Percentiles rank a stretch among this genome's conserved stretches.
These are phyloP conservation scores for Erodium moschatum DNA, from an alignment of 441 rosid species.

Conservation along the genomic window DNA sequence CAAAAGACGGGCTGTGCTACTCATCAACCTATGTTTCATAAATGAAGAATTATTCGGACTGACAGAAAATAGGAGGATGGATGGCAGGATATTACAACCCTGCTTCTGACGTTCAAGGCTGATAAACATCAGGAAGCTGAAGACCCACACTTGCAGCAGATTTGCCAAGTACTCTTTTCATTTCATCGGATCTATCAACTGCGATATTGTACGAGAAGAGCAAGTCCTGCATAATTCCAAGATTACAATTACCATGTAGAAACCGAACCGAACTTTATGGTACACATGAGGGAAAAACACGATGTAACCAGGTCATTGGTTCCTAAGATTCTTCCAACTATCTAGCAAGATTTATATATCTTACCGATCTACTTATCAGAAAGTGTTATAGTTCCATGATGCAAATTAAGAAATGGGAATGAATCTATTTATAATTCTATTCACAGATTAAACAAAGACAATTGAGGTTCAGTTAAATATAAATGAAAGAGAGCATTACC, in stretches of 20 bases:
- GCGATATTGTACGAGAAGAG: slow-evolving; percentile 89
- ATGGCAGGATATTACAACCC: background rate
- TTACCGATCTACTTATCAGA: background rate
- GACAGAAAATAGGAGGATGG: background rate
- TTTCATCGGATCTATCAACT: slow-evolving; percentile 74
- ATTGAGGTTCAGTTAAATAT: background rate
- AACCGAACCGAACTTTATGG: background rate
- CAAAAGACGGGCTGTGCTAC: background rate
- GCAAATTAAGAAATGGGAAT: background rate
- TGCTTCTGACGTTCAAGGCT: slow-evolving; percentile 27
- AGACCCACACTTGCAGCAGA: slow-evolving; percentile 91
- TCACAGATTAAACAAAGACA: background rate
- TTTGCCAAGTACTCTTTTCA: slow-evolving; percentile 59
- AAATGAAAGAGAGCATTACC: slow-evolving; percentile 30
- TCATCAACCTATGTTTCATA: background rate
- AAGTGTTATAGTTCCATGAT: background rate
- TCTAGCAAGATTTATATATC: background rate
- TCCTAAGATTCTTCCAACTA: background rate
- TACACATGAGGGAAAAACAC: background rate
- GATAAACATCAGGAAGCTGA: slow-evolving; percentile 57
- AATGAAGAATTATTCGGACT: background rate
- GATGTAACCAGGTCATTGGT: background rate
- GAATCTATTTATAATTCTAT: background rate
- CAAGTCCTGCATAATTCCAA: slow-evolving; percentile 45
- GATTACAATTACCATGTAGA: background rate